Conservation (phyloP, 805 yeast species). For the Zygosaccharomyces rouxii region DNA sequence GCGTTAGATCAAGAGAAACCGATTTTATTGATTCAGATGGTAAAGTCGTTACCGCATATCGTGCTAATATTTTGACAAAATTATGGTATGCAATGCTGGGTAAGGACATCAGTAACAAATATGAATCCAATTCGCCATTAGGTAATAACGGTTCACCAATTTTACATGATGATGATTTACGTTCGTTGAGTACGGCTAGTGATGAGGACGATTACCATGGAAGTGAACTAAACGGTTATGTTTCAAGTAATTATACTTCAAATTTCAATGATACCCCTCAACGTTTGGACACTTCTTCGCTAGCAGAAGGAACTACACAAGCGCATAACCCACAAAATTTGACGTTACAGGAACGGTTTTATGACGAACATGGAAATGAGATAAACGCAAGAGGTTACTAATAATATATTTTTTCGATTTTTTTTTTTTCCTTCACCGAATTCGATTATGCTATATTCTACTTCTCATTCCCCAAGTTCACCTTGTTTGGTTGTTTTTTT, state of each 20-base stretch:
- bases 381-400: conserved; percentile 19
- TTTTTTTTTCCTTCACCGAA: not conserved
- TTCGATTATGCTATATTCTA: not conserved
- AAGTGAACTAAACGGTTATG: conserved; percentile 11
- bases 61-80: conserved; percentile 29
- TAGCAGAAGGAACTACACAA: conserved; percentile 1
- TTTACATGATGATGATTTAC: conserved; percentile 9
- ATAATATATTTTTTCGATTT: not conserved
- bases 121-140: conserved; percentile 24
- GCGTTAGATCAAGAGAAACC: conserved; percentile 30
- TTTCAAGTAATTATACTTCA: conserved; percentile 8
- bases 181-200: conserved; percentile 5
- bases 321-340: conserved; percentile 9
- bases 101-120: conserved; percentile 22
- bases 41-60: conserved; percentile 35
- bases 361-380: conserved; percentile 16
- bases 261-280: conserved; percentile 5
- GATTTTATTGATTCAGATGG: conserved; percentile 38
- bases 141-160: conserved; percentile 14
- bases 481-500: not conserved
- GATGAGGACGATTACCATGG: conserved; percentile 11
- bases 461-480: not conserved
- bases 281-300: conserved; percentile 3
- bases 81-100: conserved; percentile 33
- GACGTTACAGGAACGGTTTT: conserved; percentile 17